Evolutionary conservation across 2,329 filamentous ascomycete genomes (phyloP).

Genomic region (Beauveria pseudobassiana): DNA sequence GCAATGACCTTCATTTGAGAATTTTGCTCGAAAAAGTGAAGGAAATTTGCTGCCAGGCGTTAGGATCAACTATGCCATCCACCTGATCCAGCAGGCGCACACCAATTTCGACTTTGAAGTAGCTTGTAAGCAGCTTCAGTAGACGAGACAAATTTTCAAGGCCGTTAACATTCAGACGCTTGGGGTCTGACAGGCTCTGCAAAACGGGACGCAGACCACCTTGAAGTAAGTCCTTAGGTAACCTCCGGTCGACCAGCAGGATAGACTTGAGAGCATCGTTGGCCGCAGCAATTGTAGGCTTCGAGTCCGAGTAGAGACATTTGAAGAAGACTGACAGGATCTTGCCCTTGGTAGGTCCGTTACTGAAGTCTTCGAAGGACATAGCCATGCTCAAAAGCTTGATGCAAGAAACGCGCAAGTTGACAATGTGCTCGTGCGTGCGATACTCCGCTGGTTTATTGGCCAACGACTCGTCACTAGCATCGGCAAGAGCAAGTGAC

Average conservation of each 20-base stretch:
- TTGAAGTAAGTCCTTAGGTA: conserved; percentile 92
- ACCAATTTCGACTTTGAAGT: conserved; percentile 98
- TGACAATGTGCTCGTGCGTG: conserved; percentile 91
- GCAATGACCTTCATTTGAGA: conserved; percentile 90
- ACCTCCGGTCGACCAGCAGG: conserved; percentile 77
- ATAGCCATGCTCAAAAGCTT: conserved; percentile 89
- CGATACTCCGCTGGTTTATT: conserved; percentile 91
- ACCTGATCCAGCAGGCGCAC: conserved; percentile 88
- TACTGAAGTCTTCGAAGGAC: conserved; percentile 84
- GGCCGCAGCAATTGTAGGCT: conserved; percentile 86
- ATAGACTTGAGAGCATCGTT: conserved; percentile 86
- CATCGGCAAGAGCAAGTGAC: conserved; percentile 86
- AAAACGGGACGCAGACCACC: conserved; percentile 91
- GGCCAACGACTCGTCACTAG: conserved; percentile 84
- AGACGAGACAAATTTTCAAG: conserved; percentile 86
- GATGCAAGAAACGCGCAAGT: conserved; percentile 86
- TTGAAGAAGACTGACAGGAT: conserved; percentile 98
- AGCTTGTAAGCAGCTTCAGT: conserved; percentile 86
- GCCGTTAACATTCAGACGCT: conserved; percentile 79
- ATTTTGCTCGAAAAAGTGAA: conserved; percentile 95
- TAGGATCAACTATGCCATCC: conserved; percentile 78
- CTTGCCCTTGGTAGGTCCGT: conserved; percentile 55
- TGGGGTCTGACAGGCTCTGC: conserved; percentile 89
- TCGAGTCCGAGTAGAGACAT: conserved; percentile 86
- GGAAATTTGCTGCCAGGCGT: conserved; percentile 76